Percentiles rank a stretch among this genome's conserved stretches.
Conservation (phyloP, 306 rosid species). For the Senna tora region DNA sequence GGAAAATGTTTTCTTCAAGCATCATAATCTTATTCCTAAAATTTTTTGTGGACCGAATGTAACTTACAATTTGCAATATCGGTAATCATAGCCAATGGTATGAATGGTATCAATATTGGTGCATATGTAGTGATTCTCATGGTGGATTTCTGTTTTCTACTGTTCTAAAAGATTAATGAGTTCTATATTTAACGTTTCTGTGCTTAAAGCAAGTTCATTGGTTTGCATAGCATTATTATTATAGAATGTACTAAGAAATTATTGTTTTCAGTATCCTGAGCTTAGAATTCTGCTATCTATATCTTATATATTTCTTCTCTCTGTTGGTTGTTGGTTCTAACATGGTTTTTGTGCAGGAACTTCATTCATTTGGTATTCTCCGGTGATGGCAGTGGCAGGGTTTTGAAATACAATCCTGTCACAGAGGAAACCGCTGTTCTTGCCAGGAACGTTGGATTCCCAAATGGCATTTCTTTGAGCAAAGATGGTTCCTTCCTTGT, state of each 20-base stretch:
- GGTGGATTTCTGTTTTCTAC: neutral
- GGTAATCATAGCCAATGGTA: constrained; percentile 7
- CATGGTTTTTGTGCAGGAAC: constrained; percentile 60
- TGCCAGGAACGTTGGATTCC: constrained; percentile 69
- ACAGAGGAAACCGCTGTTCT: constrained; percentile 86
- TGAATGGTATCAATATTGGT: neutral
- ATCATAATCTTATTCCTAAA: neutral
- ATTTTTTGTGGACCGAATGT: too few relatives aligned
- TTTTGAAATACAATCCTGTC: constrained; percentile 73
- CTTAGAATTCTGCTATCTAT: constrained; percentile 13
- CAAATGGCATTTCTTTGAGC: constrained; percentile 91
- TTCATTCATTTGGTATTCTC: constrained; percentile 81
- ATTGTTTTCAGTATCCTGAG: neutral
- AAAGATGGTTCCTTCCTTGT: constrained; percentile 87
- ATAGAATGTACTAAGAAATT: neutral
- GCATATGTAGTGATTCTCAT: neutral
- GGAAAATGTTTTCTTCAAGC: neutral
- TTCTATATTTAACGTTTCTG: neutral
- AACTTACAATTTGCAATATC: neutral
- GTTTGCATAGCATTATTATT: constrained; percentile 16
- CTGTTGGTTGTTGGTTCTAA: constrained; percentile 38
- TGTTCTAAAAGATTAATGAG: neutral
- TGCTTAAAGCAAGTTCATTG: constrained; percentile 23
- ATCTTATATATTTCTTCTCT: constrained; percentile 24
- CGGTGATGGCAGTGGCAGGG: constrained; percentile 72